A percentile compares a stretch with the other conserved stretches of the same genome.
These are phyloP conservation scores for Nigrospora oryzae DNA, from an alignment of 2,329 filamentous ascomycete species.

Conservation along the genomic window DNA sequence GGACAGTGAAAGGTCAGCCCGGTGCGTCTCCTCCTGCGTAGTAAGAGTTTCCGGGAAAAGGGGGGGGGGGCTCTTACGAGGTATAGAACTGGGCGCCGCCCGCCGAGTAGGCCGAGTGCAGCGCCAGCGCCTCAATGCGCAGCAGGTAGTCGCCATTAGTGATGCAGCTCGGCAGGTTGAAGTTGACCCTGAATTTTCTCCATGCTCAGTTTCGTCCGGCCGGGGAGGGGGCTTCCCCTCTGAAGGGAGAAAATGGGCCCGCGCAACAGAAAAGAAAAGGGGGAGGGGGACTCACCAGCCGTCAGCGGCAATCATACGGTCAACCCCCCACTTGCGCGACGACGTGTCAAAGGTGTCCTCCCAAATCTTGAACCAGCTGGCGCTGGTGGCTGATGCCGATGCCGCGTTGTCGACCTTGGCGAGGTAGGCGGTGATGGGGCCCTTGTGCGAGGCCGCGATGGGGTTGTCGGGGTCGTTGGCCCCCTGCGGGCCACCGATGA, in stretches of 20 bases:
- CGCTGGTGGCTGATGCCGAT: conserved; percentile 27
- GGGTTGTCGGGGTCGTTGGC: conserved; percentile 40
- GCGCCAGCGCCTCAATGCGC: conserved; percentile 43
- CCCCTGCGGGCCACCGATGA: conserved; percentile 43
- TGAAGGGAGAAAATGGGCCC: not conserved
- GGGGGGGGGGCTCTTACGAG: not conserved
- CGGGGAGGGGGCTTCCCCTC: conserved; percentile 14
- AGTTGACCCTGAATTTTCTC: conserved; percentile 35
- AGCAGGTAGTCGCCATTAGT: conserved; percentile 46
- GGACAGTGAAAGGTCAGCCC: conserved; percentile 3
- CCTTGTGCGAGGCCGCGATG: conserved; percentile 46
- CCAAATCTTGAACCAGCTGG: conserved; percentile 48
- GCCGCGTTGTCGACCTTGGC: conserved; percentile 44
- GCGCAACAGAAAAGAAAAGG: not conserved
- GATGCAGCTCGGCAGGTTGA: conserved; percentile 40
- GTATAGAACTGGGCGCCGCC: conserved; percentile 33
- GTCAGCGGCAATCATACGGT: too few relatives aligned
- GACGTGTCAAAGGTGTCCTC: conserved; percentile 36
- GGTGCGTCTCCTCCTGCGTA: too few relatives aligned
- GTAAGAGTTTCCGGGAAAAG: too few relatives aligned
- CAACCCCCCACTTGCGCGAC: conserved; percentile 37
- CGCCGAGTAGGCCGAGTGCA: conserved; percentile 35
- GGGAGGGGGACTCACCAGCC: conserved; percentile 13
- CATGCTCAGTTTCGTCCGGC: conserved; percentile 23
- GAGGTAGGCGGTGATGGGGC: conserved; percentile 44